Conservation (phyloP, 495 filamentous ascomycete species). For the Astrothelium macrocarpum region DNA sequence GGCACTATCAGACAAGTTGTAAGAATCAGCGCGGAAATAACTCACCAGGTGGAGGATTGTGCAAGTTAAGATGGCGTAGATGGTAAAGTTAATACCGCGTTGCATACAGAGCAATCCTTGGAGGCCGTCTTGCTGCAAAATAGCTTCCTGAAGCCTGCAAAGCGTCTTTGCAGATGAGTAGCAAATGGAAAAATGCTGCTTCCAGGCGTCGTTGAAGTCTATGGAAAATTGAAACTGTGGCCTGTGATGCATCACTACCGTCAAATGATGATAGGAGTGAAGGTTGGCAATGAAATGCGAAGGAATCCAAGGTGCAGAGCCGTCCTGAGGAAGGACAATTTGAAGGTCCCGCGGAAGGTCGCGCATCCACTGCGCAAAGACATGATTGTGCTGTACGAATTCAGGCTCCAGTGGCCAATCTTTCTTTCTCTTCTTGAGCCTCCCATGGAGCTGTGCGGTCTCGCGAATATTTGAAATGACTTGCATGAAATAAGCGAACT, state of each 20-base stretch:
- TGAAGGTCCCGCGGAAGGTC: slow-evolving; percentile 72
- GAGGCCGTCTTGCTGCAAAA: slow-evolving; percentile 67
- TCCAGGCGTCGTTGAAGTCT: slow-evolving; percentile 75
- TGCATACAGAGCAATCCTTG: slow-evolving; percentile 86
- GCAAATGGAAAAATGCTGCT: slow-evolving; percentile 74
- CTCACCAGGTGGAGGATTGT: slow-evolving; percentile 91
- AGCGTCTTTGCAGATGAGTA: slow-evolving; percentile 80
- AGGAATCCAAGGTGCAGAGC: slow-evolving; percentile 73
- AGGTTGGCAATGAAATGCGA: slow-evolving; percentile 79
- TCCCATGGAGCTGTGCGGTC: slow-evolving; percentile 64
- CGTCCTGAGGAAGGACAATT: slow-evolving; percentile 66
- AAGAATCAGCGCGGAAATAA: slow-evolving; percentile 10
- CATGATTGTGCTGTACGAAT: slow-evolving; percentile 66
- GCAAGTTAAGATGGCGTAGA: slow-evolving; percentile 85
- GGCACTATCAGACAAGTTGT: slow-evolving; percentile 11
- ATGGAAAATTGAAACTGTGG: slow-evolving; percentile 68
- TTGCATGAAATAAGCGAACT: slow-evolving; percentile 71
- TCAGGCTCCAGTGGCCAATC: slow-evolving; percentile 86
- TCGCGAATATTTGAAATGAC: slow-evolving; percentile 69
- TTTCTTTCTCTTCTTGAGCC: slow-evolving; percentile 65
- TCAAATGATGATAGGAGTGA: slow-evolving; percentile 86
- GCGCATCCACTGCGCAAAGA: slow-evolving; percentile 62
- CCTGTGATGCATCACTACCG: slow-evolving; percentile 77
- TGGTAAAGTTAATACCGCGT: slow-evolving; percentile 88
- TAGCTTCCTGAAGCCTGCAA: slow-evolving; percentile 82